Evolutionary conservation across 805 yeast species (phyloP).

Genomic region (Cyberlindnera xishuangbannaensis): DNA sequence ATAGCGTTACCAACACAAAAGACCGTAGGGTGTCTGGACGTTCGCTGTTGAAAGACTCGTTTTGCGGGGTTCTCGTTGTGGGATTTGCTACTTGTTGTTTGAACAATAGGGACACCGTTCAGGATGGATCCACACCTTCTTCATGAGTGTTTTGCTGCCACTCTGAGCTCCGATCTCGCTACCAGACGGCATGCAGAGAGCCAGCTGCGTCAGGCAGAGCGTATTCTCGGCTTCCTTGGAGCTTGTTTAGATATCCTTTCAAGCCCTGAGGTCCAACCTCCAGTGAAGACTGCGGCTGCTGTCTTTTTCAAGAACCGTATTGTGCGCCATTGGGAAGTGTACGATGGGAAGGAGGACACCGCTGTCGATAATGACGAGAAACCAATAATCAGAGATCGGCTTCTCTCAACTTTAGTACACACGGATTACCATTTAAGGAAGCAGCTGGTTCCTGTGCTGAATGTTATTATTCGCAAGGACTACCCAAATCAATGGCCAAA

Average conservation of each 20-base stretch:
- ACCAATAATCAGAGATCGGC: slow-evolving; percentile 61
- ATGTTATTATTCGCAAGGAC: slow-evolving; percentile 44
- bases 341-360: slow-evolving; percentile 26
- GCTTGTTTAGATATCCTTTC: slow-evolving; percentile 75
- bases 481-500: slow-evolving; percentile 51
- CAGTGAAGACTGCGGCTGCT: slow-evolving; percentile 66
- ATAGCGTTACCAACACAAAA: too few species aligned
- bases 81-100: too few species aligned
- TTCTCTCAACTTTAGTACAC: slow-evolving; percentile 57
- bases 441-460: slow-evolving; percentile 47
- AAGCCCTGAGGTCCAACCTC: slow-evolving; percentile 42
- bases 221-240: slow-evolving; percentile 66
- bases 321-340: slow-evolving; percentile 51
- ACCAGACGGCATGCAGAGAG: slow-evolving; percentile 65
- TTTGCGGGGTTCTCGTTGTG: too few species aligned
- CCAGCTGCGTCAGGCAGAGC: slow-evolving; percentile 52
- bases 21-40: too few species aligned
- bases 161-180: slow-evolving; percentile 60
- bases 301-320: slow-evolving; percentile 78
- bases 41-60: too few species aligned
- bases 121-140: slow-evolving; percentile 64
- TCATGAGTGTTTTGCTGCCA: slow-evolving; percentile 73
- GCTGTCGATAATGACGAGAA: slow-evolving; percentile 64
- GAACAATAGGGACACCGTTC: too few species aligned
- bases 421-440: slow-evolving; percentile 35